These are phyloP conservation scores for Aspergillus homomorphus DNA, from an alignment of 495 filamentous ascomycete species.

Conservation along the genomic window DNA sequence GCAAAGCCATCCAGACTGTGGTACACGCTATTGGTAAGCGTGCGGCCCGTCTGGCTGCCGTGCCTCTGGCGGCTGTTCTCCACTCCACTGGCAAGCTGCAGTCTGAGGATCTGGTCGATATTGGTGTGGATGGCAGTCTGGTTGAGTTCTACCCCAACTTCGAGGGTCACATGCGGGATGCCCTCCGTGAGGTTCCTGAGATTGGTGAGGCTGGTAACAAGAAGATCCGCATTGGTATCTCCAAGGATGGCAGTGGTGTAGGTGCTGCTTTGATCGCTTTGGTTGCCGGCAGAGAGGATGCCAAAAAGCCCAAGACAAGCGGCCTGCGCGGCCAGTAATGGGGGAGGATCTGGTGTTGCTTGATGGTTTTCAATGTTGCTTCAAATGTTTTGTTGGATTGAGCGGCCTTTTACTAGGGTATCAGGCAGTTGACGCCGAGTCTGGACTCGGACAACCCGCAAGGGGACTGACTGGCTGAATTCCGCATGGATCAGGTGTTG, in stretches of 20 bases:
- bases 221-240: slow-evolving; percentile 84
- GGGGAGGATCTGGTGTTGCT: not conserved
- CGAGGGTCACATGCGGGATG: slow-evolving; percentile 72
- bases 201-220: slow-evolving; percentile 72
- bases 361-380: slow-evolving; percentile 4
- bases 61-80: slow-evolving; percentile 80
- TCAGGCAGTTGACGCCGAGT: not conserved
- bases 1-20: slow-evolving; percentile 74
- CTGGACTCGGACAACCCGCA: not conserved
- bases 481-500: slow-evolving; percentile 12
- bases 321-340: not conserved
- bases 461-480: not conserved
- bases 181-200: slow-evolving; percentile 63
- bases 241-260: slow-evolving; percentile 90
- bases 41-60: slow-evolving; percentile 81
- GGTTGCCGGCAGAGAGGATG: slow-evolving; percentile 50
- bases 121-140: slow-evolving; percentile 86
- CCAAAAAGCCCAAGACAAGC: slow-evolving; percentile 6
- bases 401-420: not conserved
- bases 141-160: slow-evolving; percentile 93
- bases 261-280: slow-evolving; percentile 89
- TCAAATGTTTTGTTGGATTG: not conserved
- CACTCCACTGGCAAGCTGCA: slow-evolving; percentile 68
- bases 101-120: slow-evolving; percentile 66
- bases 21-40: slow-evolving; percentile 82